Evolutionary conservation across 2,329 filamentous ascomycete species (phyloP).

Genomic region (Fusarium lyarnte): DNA sequence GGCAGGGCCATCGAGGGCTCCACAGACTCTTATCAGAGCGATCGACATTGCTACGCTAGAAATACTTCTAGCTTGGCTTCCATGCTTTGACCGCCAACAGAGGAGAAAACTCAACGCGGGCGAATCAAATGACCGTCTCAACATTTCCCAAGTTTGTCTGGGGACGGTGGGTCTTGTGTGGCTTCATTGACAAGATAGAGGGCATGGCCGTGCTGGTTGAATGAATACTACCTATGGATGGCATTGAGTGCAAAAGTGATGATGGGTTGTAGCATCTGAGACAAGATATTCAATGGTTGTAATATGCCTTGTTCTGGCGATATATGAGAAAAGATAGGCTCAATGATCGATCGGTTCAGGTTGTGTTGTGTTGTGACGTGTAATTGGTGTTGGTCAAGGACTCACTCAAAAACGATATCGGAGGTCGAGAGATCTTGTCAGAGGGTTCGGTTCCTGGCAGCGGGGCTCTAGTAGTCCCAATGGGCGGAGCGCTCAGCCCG

Average conservation of each 20-base stretch:
- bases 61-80: slow-evolving; percentile 13
- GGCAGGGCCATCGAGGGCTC: background rate
- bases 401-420: slow-evolving; percentile 34
- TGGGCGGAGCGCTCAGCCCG: slow-evolving; percentile 24
- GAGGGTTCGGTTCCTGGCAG: slow-evolving; percentile 33
- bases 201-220: background rate
- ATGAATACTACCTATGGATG: background rate
- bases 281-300: too few relatives aligned
- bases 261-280: background rate
- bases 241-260: background rate
- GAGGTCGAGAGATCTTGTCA: slow-evolving; percentile 18
- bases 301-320: background rate
- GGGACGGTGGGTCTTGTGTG: slow-evolving; percentile 10
- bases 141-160: slow-evolving; percentile 25
- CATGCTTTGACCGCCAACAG: slow-evolving; percentile 24
- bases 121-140: slow-evolving; percentile 29
- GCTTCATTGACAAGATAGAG: slow-evolving; percentile 22
- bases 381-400: slow-evolving; percentile 31
- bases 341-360: background rate
- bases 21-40: slow-evolving; percentile 22
- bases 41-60: slow-evolving; percentile 18
- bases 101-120: background rate
- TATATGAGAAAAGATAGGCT: background rate
- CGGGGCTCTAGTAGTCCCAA: slow-evolving; percentile 16
- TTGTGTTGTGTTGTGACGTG: background rate